Percentiles rank a stretch among this genome's conserved stretches.
Conservation (phyloP, 73 alveolate species). For the Tetrahymena malaccensis region DNA sequence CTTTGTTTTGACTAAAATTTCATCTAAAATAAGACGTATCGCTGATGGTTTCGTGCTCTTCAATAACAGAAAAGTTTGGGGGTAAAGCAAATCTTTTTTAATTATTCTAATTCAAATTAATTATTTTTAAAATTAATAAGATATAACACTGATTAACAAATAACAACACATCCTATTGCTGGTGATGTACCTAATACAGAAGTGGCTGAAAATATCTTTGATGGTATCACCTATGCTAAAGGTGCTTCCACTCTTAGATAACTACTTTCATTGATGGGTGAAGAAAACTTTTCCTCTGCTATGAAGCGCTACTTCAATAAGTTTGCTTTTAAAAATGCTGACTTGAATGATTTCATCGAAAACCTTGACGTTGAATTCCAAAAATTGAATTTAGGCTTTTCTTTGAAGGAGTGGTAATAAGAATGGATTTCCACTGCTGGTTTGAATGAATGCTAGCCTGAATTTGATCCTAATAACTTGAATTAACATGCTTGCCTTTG, state of each 20-base stretch:
- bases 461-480: not conserved
- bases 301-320: constrained; percentile 71
- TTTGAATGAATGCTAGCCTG: constrained; percentile 4
- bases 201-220: constrained; percentile 80
- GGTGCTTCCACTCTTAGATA: constrained; percentile 92
- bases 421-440: constrained; percentile 44
- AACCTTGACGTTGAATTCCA: constrained; percentile 12
- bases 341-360: constrained; percentile 66
- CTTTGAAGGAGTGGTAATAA: constrained; percentile 23
- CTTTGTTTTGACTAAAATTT: constrained; percentile 20
- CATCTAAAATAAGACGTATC: constrained; percentile 13
- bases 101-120: not conserved
- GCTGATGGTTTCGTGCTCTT: constrained; percentile 25
- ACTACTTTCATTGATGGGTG: constrained; percentile 78
- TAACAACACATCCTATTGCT: constrained; percentile 74
- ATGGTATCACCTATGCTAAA: constrained; percentile 94
- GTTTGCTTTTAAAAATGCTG: constrained; percentile 80
- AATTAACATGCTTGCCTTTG: not conserved
- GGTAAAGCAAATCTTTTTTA: not conserved
- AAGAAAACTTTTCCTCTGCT: constrained; percentile 72
- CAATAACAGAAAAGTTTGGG: constrained; percentile 37
- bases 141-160: constrained; percentile 22
- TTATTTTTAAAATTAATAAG: not conserved
- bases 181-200: constrained; percentile 59
- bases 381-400: not conserved